A percentile compares a stretch with the other conserved stretches of the same genome.
These are phyloP conservation scores for Setaria viridis DNA, from an alignment of 202 grass and related monocot genomes.

Conservation along the genomic window DNA sequence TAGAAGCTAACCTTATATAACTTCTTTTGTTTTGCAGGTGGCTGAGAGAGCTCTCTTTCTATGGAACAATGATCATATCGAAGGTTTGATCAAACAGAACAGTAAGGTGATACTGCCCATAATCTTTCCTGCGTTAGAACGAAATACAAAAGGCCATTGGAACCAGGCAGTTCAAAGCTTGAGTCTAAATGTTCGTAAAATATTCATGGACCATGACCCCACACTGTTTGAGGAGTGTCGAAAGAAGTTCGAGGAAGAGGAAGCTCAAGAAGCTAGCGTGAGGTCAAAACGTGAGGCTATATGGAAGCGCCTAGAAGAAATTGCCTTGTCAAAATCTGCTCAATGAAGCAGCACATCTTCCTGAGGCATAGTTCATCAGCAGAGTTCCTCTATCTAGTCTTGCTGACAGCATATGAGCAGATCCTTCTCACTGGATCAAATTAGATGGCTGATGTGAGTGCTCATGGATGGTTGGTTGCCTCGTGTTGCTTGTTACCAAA, in stretches of 20 bases:
- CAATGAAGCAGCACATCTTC: conserved; percentile 49
- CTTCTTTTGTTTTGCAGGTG: conserved; percentile 60
- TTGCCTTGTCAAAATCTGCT: conserved; percentile 54
- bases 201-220: conserved; percentile 78
- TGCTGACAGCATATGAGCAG: conserved; percentile 6
- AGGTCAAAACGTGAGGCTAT: conserved; percentile 63
- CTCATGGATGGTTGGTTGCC: conserved; percentile 29
- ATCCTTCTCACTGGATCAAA: conserved; percentile 21
- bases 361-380: conserved; percentile 18
- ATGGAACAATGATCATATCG: conserved; percentile 91
- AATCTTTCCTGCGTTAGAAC: conserved; percentile 76
- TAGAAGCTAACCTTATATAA: conserved; percentile 19
- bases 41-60: conserved; percentile 90
- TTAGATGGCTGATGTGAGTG: conserved; percentile 39
- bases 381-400: conserved; percentile 34
- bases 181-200: conserved; percentile 80
- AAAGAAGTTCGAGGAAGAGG: conserved; percentile 73
- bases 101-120: conserved; percentile 76
- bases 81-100: conserved; percentile 77
- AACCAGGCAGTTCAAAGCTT: conserved; percentile 88
- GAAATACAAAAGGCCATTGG: conserved; percentile 77
- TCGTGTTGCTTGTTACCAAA: conserved; percentile 41
- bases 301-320: conserved; percentile 85
- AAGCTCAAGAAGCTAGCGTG: conserved; percentile 54
- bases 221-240: conserved; percentile 67